A percentile compares a stretch with the other conserved stretches of the same genome.
Conservation (phyloP, 2,329 filamentous ascomycete genomes). For the Tolypocladium inflatum region DNA sequence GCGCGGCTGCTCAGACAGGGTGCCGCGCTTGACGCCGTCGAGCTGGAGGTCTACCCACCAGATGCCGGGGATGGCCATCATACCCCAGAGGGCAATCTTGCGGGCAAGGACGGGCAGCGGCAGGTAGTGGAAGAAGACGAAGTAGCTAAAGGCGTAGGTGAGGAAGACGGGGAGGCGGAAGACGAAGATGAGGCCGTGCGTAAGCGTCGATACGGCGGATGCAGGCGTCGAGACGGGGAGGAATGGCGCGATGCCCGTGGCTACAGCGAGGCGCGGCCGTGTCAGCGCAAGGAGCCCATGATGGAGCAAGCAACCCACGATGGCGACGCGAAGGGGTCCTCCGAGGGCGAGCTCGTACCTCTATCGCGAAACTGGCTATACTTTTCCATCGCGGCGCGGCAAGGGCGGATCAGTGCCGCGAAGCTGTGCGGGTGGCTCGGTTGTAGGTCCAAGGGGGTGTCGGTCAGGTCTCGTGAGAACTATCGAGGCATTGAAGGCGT, state of each 20-base stretch:
- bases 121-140: constrained; percentile 73
- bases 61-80: constrained; percentile 81
- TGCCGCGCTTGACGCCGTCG: constrained; percentile 90
- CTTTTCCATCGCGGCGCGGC: constrained; percentile 65
- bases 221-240: constrained; percentile 66
- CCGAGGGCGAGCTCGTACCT: constrained; percentile 43
- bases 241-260: constrained; percentile 93
- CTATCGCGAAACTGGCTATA: constrained; percentile 88
- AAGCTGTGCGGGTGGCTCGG: background rate
- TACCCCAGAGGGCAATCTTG: constrained; percentile 79
- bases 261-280: constrained; percentile 32
- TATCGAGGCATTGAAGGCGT: background rate
- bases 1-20: constrained; percentile 62
- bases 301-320: background rate
- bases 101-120: constrained; percentile 55
- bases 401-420: background rate
- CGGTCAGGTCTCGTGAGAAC: background rate
- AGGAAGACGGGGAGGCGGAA: constrained; percentile 73
- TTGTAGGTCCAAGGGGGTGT: background rate
- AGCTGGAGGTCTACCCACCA: constrained; percentile 99
- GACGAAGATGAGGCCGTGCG: constrained; percentile 66
- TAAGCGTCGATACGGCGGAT: constrained; percentile 50
- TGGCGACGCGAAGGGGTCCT: background rate
- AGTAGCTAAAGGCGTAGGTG: constrained; percentile 59
- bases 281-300: background rate